These are phyloP conservation scores for Alternaria longipes DNA, from an alignment of 2,329 filamentous ascomycete genomes.

Conservation along the genomic window DNA sequence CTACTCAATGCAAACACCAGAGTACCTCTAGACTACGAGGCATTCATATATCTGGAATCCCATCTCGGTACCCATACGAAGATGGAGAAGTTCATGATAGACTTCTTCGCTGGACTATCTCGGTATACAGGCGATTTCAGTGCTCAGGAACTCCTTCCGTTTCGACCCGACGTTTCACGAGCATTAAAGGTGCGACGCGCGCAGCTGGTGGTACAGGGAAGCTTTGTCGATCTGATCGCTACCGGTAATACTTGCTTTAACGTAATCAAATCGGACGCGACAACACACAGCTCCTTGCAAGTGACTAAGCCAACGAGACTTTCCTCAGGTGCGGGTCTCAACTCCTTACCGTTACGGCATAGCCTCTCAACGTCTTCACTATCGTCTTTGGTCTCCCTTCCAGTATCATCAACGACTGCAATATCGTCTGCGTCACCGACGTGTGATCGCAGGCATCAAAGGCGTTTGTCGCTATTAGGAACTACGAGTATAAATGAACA, in stretches of 20 bases:
- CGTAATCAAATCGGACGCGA: slow-evolving; percentile 5
- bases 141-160: background rate
- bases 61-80: slow-evolving; percentile 20
- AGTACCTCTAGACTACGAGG: slow-evolving; percentile 8
- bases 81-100: slow-evolving; percentile 27
- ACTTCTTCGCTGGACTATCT: slow-evolving; percentile 23
- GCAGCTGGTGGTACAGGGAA: background rate
- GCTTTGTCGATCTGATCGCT: slow-evolving; percentile 5
- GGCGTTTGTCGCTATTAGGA: background rate
- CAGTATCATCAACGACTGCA: background rate
- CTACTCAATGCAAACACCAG: slow-evolving; percentile 1
- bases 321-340: background rate
- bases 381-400: background rate
- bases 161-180: slow-evolving; percentile 14
- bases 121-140: slow-evolving; percentile 4
- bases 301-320: background rate
- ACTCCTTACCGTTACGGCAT: background rate
- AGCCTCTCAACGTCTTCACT: background rate
- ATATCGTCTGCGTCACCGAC: background rate
- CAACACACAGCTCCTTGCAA: slow-evolving; percentile 1
- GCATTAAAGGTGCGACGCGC: background rate
- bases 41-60: slow-evolving; percentile 16
- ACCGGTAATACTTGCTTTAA: slow-evolving; percentile 6
- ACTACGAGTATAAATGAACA: background rate
- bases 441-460: background rate